These are phyloP conservation scores for Arabidopsis suecica DNA, from an alignment of 345 rosid genomes.

Conservation along the genomic window DNA sequence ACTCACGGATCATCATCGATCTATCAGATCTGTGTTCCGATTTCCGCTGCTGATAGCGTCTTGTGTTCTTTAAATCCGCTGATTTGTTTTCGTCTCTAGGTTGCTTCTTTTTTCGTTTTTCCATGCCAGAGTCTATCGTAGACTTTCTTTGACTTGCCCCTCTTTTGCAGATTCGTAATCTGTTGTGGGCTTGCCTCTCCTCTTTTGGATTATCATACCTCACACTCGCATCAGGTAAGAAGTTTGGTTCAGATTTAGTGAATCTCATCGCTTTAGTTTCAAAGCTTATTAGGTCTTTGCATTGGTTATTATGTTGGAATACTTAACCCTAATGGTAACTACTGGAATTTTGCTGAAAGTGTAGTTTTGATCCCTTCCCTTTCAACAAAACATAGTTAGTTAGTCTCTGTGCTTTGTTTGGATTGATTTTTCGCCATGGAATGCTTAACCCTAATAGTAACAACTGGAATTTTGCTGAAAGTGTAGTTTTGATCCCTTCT, in stretches of 20 bases:
- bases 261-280: conserved; percentile 8
- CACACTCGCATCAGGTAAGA: conserved; percentile 46
- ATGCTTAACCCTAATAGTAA: neutral
- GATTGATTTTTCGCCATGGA: neutral
- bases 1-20: neutral
- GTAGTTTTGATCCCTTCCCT: neutral
- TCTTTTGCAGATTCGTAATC: conserved; percentile 29
- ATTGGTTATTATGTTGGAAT: neutral
- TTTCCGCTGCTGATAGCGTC: neutral
- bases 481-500: neutral
- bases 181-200: conserved; percentile 21
- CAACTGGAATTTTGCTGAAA: neutral
- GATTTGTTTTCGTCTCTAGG: conserved; percentile 2
- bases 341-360: conserved; percentile 1
- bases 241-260: conserved; percentile 35
- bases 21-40: conserved; percentile 1
- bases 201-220: neutral
- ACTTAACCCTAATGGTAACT: neutral
- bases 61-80: neutral
- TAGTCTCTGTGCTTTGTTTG: neutral
- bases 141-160: neutral
- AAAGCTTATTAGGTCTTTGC: neutral
- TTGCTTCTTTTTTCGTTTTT: conserved; percentile 1
- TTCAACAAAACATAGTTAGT: neutral
- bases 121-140: neutral